phyloP scores from a whole-genome alignment of 805 yeast species.

The Yamadazyma philogaea region DNA sequence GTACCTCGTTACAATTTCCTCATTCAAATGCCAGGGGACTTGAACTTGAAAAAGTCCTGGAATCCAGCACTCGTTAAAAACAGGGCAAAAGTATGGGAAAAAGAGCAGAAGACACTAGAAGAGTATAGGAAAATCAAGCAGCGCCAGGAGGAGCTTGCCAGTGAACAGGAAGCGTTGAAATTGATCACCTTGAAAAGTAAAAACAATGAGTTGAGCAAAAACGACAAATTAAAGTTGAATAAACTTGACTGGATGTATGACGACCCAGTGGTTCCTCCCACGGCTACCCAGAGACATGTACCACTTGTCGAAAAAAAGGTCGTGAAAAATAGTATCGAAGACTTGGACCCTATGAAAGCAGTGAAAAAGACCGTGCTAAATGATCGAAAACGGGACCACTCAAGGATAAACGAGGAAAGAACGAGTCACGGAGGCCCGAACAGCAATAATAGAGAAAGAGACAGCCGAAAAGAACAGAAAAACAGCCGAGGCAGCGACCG shows the following conservation, averaged over 20 bases:
- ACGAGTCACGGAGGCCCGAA: neutral
- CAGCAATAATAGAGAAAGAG: neutral
- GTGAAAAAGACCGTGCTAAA: neutral
- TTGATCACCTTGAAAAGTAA: constrained; percentile 47
- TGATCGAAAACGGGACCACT: neutral
- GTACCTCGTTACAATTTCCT: too few relatives aligned
- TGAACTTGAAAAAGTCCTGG: constrained; percentile 94
- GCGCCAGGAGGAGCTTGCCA: constrained; percentile 58
- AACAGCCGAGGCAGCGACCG: too few relatives aligned
- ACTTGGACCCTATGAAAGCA: constrained; percentile 10
- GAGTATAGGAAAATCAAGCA: constrained; percentile 65
- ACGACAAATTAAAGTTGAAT: constrained; percentile 35
- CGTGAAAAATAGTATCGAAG: constrained; percentile 15
- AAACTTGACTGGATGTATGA: constrained; percentile 89
- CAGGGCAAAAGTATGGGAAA: constrained; percentile 79
- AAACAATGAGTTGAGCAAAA: constrained; percentile 28
- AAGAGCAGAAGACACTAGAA: constrained; percentile 72
- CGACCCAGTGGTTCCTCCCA: constrained; percentile 28
- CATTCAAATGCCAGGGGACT: constrained; percentile 60
- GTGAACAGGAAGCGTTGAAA: constrained; percentile 60
- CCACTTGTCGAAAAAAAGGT: constrained; percentile 1
- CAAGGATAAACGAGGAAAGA: neutral
- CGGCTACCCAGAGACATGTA: neutral
- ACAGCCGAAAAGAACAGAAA: neutral
- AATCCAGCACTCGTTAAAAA: constrained; percentile 85